Base-by-base conservation (phyloP, 192 early-diverging fungal species). In the Backusella tarrabulga region DNA sequence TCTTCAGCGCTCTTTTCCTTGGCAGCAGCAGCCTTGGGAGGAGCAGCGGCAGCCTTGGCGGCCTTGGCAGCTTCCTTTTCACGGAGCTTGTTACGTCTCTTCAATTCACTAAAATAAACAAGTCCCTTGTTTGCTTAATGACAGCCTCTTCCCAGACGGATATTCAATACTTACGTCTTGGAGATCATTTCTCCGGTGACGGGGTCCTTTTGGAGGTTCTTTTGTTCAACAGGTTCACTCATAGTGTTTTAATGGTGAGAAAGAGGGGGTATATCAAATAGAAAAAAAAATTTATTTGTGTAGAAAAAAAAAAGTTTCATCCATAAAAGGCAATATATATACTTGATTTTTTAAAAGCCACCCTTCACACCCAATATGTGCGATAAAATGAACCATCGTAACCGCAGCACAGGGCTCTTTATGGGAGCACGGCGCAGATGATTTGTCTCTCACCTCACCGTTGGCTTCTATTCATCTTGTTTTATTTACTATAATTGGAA, bases 141-240 rank as follows among this genome's bases (percentile, higher is more conserved):
- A 44, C 41, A 44, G 9, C 5, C 12, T 26, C 12, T n/a, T 44
- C n/a, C n/a, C 21, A 21, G 15, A 9, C 4, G 1, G 9, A 1
- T 32, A 32, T 17, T 46, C 6, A 9, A 72, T 29, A 89, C 90
- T 63, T 89, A 94, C 92, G 83, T 87, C 92, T 99, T 99, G 78
- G 96, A 97, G 73, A 99, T 88, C 89, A 91, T 92, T 89, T 99
- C 97, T 69, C 94, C 94, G 34, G 97, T 98, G 41, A 91, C 92
- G 75, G 89, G 88, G 80, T 99, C 97, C 77, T 88, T 76, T 81
- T 91, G 83, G 73, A 86, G 86, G 79, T 93, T 93, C 54, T 83
- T 70, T 17, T 76, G 71, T 26, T 50, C 71, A 72, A 72, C 71
- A 17, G 26, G 41, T 46, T 50, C 44, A 50, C 42, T 50, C 71